These are phyloP conservation scores for Vaccinium darrowii DNA, from an alignment of 148 eudicot species.

Conservation along the genomic window DNA sequence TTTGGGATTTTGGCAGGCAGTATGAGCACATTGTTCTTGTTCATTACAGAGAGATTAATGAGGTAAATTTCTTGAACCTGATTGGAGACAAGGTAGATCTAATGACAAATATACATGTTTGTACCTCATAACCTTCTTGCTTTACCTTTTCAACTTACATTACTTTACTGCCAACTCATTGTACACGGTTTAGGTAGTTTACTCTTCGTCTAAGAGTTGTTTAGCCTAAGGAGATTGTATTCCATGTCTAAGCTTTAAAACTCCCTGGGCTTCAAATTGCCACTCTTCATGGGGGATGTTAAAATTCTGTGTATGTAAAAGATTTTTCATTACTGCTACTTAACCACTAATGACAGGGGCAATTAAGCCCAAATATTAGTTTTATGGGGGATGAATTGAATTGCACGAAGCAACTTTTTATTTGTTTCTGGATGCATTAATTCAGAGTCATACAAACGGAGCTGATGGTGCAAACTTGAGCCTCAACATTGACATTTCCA, in stretches of 20 bases:
- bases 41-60: slow-evolving; percentile 85
- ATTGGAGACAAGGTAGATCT: not conserved
- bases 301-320: not conserved
- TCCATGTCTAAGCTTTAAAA: not conserved
- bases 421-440: not conserved
- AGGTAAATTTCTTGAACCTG: slow-evolving; percentile 44
- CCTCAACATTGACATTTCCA: slow-evolving; percentile 13
- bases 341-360: not conserved
- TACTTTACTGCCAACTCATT: too few species aligned
- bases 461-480: slow-evolving; percentile 11
- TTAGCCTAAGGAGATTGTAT: not conserved
- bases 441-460: not conserved
- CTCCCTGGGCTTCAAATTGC: slow-evolving; percentile 1
- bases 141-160: not conserved
- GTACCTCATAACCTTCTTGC: not conserved
- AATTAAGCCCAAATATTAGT: not conserved
- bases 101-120: not conserved
- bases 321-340: not conserved
- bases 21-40: slow-evolving; percentile 95
- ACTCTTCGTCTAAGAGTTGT: not conserved
- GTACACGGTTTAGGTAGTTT: not conserved
- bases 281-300: not conserved
- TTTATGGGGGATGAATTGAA: not conserved
- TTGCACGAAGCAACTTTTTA: not conserved
- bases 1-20: slow-evolving; percentile 47